phyloP scores from a whole-genome alignment of 2,329 filamentous ascomycete genomes.

The Colletotrichum gloeosporioides region DNA sequence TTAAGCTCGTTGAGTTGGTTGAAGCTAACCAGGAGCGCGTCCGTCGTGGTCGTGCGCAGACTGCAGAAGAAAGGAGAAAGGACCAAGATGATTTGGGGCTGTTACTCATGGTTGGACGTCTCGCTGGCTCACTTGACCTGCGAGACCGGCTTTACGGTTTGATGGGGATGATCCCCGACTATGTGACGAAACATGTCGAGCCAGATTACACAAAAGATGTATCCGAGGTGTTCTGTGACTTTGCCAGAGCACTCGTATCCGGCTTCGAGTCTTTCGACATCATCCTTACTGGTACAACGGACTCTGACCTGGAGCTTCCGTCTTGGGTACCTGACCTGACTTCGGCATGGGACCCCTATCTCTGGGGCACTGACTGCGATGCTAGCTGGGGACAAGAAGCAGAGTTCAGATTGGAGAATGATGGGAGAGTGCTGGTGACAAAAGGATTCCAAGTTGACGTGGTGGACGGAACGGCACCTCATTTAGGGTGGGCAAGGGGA shows the following conservation, averaged over 20 bases:
- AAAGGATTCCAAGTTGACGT: background rate
- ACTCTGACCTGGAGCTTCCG: background rate
- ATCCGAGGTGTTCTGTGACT: background rate
- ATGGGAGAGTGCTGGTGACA: background rate
- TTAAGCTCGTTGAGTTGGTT: conserved; percentile 5
- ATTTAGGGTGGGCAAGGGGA: background rate
- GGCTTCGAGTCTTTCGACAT: conserved; percentile 6
- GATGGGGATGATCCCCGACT: conserved; percentile 10
- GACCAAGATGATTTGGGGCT: conserved; percentile 8
- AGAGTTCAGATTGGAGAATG: background rate
- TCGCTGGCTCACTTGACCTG: conserved; percentile 3
- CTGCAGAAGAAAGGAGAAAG: background rate
- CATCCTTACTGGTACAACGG: background rate
- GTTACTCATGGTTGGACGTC: background rate
- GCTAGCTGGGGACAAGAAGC: conserved; percentile 9
- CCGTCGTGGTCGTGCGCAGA: background rate
- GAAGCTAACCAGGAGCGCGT: background rate
- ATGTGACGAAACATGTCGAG: background rate
- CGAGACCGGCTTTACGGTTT: conserved; percentile 5
- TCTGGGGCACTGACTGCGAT: conserved; percentile 8
- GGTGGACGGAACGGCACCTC: background rate
- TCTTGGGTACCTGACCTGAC: conserved; percentile 12
- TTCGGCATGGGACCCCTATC: conserved; percentile 6
- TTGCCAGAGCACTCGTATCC: background rate
- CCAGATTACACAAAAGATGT: conserved; percentile 3